Evolutionary conservation across 2,329 filamentous ascomycete species (phyloP), one percentile per base, ranked within the genome.

Genomic region (Neofusicoccum ribis): DNA sequence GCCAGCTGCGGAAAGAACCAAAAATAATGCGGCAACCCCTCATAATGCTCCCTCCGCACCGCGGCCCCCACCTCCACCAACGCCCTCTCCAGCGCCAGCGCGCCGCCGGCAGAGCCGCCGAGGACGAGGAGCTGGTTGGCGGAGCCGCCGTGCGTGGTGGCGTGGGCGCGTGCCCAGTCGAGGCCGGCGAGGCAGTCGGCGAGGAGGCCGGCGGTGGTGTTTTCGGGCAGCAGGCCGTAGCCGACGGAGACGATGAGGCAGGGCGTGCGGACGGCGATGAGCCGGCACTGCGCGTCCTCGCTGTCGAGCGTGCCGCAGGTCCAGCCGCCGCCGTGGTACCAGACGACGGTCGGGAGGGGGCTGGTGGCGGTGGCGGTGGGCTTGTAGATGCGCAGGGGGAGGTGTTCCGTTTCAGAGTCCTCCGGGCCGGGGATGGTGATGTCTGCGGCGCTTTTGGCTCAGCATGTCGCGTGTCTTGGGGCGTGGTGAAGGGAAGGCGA

Each of bases 271-370:
- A 72, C 70, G 36, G 74, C 69, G 27, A 79, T 67, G 17, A 70
- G 67, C 34, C 75, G 68, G 66, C 76, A 78, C 65, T 74, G 70
- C 5, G 70, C 68, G 66, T 78, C 75, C 68, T 79, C 77, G 9
- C 70, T 70, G 63, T 78, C 72, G 34, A 79, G 68, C 67, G 75
- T 71, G 15, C 77, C 77, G 6, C 69, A 69, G 52, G 74, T 69
- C 62, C 68, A 79, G 2, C 77, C 77, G 34, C 77, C 77, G 44
- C 77, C 77, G 64, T 78, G 75, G 54, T 67, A 72, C 67, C 74
- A 79, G 7, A 79, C 69, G 34, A 72, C 72, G 37, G 77, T 66
- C 5, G 77, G 76, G 17, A 78, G 54, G 3, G 51, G 51, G 3
- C 14, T 14, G 41, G 7, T 23, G 15, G 54, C 12, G 6, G 11